These are phyloP conservation scores for Andalucia godoyi DNA, from an alignment of 78 protist species.

Conservation along the genomic window DNA sequence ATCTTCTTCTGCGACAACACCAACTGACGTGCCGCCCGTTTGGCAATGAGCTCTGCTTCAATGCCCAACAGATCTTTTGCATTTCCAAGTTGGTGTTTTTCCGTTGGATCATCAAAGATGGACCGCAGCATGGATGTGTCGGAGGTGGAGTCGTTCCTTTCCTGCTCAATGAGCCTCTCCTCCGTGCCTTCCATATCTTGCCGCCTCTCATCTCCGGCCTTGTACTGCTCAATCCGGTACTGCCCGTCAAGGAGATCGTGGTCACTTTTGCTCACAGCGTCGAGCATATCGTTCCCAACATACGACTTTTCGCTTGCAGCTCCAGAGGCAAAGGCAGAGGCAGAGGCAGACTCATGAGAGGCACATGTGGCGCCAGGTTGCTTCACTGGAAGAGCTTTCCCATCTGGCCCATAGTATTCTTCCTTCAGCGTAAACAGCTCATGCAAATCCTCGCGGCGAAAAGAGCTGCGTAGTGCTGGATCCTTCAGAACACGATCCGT, in stretches of 20 bases:
- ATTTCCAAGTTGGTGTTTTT: too few species aligned
- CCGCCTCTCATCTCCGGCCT: too few species aligned
- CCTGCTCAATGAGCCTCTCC: too few species aligned
- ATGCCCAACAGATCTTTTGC: too few species aligned
- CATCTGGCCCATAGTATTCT: neutral
- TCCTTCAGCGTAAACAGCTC: slow-evolving; percentile 29
- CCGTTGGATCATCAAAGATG: too few species aligned
- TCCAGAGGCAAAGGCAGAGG: neutral
- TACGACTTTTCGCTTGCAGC: neutral
- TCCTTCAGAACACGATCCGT: slow-evolving; percentile 71
- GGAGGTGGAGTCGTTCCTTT: too few species aligned
- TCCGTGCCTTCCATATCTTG: too few species aligned
- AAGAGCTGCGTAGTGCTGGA: slow-evolving; percentile 37
- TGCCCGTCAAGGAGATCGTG: slow-evolving; percentile 4
- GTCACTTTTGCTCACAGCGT: neutral
- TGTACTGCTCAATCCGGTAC: too few species aligned
- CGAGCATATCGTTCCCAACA: neutral
- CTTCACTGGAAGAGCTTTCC: neutral
- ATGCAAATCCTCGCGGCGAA: slow-evolving; percentile 24
- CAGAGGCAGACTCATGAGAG: neutral
- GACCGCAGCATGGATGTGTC: too few species aligned
- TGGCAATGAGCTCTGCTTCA: too few species aligned
- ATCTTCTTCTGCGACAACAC: too few species aligned
- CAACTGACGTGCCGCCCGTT: too few species aligned
- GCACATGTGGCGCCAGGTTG: neutral